phyloP scores from a whole-genome alignment of 345 rosid genomes.

The Lepidium africanum region DNA sequence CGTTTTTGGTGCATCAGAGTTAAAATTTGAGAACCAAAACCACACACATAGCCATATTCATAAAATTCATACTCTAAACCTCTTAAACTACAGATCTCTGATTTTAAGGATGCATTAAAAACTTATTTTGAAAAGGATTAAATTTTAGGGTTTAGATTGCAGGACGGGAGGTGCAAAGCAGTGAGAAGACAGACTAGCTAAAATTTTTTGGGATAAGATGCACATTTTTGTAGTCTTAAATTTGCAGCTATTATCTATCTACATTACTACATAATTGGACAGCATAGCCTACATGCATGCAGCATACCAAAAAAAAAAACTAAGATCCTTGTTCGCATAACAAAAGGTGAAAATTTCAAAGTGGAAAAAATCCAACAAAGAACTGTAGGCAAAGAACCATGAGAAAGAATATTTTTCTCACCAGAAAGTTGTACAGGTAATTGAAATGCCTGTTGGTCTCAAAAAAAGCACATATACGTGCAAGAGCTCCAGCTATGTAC shows the following conservation, averaged over 20 bases:
- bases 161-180: neutral
- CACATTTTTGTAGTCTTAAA: neutral
- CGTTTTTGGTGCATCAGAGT: neutral
- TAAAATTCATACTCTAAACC: neutral
- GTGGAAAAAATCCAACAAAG: conserved; percentile 56
- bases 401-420: conserved; percentile 22
- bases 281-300: conserved; percentile 1
- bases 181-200: neutral
- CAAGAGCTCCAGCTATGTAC: conserved; percentile 57
- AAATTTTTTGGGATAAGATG: neutral
- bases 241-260: neutral
- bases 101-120: neutral
- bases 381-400: conserved; percentile 27
- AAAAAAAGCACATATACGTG: conserved; percentile 77
- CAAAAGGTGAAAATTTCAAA: conserved; percentile 14
- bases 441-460: conserved; percentile 84
- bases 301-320: neutral
- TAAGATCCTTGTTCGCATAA: neutral
- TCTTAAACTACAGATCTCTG: neutral
- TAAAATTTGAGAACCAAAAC: neutral
- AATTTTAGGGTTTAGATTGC: neutral
- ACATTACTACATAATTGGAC: neutral
- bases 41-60: neutral
- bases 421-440: conserved; percentile 85
- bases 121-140: conserved; percentile 3